These are phyloP conservation scores for Penicillium fimorum DNA, from an alignment of 495 filamentous ascomycete genomes.

Conservation along the genomic window DNA sequence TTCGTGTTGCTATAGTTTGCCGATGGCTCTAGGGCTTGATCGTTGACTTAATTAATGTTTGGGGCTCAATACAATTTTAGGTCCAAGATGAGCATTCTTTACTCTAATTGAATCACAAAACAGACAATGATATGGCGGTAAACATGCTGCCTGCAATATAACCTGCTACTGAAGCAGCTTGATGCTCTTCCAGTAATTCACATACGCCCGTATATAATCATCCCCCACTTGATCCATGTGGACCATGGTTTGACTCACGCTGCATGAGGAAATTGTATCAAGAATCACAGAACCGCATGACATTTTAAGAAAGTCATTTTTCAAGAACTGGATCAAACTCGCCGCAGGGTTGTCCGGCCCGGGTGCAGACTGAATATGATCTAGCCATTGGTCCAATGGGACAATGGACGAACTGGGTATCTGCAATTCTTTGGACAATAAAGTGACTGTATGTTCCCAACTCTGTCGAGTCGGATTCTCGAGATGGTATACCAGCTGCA, in stretches of 20 bases:
- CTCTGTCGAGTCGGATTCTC: conserved; percentile 48
- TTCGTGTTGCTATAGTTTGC: too few species aligned
- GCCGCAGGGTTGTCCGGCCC: background rate
- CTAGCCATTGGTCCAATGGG: background rate
- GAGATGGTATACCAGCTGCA: conserved; percentile 46
- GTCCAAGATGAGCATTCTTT: too few species aligned
- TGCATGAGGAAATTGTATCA: background rate
- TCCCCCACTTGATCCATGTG: background rate
- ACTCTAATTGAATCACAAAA: too few species aligned
- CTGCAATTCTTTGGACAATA: background rate
- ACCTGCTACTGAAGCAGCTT: background rate
- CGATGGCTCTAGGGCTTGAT: too few species aligned
- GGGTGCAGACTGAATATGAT: background rate
- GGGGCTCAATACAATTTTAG: too few species aligned
- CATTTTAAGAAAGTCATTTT: background rate
- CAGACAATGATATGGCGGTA: too few species aligned
- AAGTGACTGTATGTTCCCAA: conserved; percentile 36
- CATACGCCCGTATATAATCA: background rate
- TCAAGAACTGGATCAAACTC: background rate
- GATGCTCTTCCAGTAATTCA: background rate
- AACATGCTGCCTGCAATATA: too few species aligned
- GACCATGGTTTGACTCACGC: background rate
- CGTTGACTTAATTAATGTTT: too few species aligned
- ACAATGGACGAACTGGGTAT: background rate
- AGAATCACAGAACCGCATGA: background rate